phyloP scores from a whole-genome alignment of 1,284 basidiomycete genomes.

The Fomes fomentarius region DNA sequence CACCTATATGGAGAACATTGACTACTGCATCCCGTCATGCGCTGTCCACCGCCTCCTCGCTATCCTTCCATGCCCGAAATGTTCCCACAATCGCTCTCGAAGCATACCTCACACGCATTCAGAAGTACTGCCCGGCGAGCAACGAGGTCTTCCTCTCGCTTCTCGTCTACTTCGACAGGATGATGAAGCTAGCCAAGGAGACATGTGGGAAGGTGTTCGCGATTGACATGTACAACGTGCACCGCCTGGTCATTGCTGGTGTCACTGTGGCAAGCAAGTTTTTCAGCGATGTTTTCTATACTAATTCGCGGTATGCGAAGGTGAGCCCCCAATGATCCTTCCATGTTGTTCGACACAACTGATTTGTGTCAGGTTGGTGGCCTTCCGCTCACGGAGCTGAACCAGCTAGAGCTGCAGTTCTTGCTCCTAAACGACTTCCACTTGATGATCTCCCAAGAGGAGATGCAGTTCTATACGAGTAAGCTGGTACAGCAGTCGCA shows the following conservation, averaged over 20 bases:
- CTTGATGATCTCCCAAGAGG: constrained; percentile 84
- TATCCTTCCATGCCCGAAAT: constrained; percentile 96
- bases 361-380: constrained; percentile 77
- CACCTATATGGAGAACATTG: constrained; percentile 63
- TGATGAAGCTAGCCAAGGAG: constrained; percentile 72
- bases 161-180: constrained; percentile 96
- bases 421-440: constrained; percentile 95
- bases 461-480: constrained; percentile 96
- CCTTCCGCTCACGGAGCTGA: constrained; percentile 91
- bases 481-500: constrained; percentile 76
- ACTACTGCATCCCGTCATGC: constrained; percentile 83
- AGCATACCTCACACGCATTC: constrained; percentile 91
- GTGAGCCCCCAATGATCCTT: constrained; percentile 48
- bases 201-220: constrained; percentile 80
- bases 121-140: constrained; percentile 98
- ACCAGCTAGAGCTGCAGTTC: constrained; percentile 97
- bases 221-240: constrained; percentile 97
- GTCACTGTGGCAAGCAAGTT: constrained; percentile 99
- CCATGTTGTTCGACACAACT: neutral
- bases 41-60: constrained; percentile 81
- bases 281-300: constrained; percentile 99
- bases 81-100: constrained; percentile 95
- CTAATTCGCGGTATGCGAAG: constrained; percentile 99
- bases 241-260: constrained; percentile 92
- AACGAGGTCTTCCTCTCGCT: constrained; percentile 97